Evolutionary conservation across 305 asterid species (phyloP).

Genomic region (Plantago lanceolata): DNA sequence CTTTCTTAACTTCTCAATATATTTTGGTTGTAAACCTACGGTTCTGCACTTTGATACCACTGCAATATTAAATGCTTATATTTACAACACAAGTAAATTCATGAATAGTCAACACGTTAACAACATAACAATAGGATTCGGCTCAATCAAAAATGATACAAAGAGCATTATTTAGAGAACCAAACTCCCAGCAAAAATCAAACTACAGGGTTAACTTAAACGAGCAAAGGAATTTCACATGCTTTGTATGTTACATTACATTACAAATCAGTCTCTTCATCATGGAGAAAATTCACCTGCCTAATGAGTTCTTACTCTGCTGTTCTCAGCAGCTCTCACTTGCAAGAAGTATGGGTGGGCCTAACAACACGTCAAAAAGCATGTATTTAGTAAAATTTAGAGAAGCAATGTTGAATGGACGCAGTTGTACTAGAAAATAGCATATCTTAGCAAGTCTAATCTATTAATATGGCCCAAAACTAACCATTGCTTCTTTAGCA

Average conservation of each 20-base stretch:
- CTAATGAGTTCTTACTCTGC: constrained; percentile 56
- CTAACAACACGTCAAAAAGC: constrained; percentile 22
- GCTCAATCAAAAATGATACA: background rate
- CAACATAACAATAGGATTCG: background rate
- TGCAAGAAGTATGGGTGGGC: constrained; percentile 65
- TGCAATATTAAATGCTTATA: too few species aligned
- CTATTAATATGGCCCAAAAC: constrained; percentile 10
- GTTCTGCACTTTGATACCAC: too few species aligned
- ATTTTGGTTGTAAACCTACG: too few species aligned
- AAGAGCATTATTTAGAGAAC: background rate
- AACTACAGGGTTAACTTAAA: constrained; percentile 19
- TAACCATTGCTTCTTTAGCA: constrained; percentile 82
- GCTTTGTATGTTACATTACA: constrained; percentile 21
- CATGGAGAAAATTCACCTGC: constrained; percentile 8
- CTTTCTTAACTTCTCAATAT: too few species aligned
- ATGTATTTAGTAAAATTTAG: background rate
- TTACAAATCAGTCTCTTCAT: constrained; percentile 6
- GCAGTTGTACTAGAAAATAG: background rate
- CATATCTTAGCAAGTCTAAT: background rate
- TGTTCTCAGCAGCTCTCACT: constrained; percentile 74
- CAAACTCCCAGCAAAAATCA: constrained; percentile 16
- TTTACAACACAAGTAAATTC: too few species aligned
- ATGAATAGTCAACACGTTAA: too few species aligned
- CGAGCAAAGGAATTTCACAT: background rate
- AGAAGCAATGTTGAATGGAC: background rate